Percentiles rank a stretch among this genome's conserved stretches.
phyloP scores from a whole-genome alignment of 495 filamentous ascomycete genomes.

The Astrothelium subdiscretum region DNA sequence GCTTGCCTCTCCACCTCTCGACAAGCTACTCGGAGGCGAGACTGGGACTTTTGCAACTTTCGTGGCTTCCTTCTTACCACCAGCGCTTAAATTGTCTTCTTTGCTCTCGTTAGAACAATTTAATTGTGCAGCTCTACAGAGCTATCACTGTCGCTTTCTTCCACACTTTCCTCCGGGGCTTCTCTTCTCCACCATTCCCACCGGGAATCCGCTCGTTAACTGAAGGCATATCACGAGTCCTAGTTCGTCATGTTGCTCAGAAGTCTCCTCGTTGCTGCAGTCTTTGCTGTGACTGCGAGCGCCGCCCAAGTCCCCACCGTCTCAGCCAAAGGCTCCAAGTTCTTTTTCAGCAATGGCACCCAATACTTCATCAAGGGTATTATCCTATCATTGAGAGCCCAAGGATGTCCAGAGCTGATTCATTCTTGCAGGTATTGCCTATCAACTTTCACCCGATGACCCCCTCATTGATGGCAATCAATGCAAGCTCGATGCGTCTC shows the following conservation, averaged over 20 bases:
- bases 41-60: background rate
- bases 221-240: background rate
- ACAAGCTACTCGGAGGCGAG: background rate
- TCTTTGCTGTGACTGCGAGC: background rate
- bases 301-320: constrained; percentile 42
- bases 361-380: constrained; percentile 77
- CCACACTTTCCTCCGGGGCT: background rate
- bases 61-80: background rate
- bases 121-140: background rate
- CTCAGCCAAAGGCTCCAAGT: constrained; percentile 64
- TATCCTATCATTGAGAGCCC: background rate
- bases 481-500: constrained; percentile 62
- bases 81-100: background rate
- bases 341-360: constrained; percentile 64
- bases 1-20: background rate
- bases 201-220: background rate
- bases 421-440: constrained; percentile 47
- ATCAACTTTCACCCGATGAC: constrained; percentile 48
- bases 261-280: background rate
- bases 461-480: constrained; percentile 64
- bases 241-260: background rate
- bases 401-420: background rate
- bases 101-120: background rate
- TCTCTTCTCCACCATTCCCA: background rate
- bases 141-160: background rate